Evolutionary conservation across 2,329 filamentous ascomycete species (phyloP).

Genomic region (Metarhizium rileyi): DNA sequence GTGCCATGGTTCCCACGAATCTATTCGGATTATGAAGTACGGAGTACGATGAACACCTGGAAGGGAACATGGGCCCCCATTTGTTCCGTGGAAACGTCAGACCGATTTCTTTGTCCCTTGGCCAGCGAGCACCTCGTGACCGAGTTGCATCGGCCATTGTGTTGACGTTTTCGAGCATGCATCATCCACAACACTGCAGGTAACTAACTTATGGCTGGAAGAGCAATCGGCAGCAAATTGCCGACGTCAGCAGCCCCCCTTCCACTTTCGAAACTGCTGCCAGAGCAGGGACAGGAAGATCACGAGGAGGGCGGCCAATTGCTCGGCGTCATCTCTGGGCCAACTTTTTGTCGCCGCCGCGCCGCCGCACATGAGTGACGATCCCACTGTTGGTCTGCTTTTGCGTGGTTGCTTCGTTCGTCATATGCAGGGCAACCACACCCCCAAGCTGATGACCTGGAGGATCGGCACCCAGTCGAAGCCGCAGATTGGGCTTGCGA

Average conservation of each 20-base stretch:
- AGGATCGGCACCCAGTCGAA: neutral
- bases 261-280: neutral
- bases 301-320: conserved; percentile 3
- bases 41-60: too few species aligned
- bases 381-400: neutral
- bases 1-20: neutral
- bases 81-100: neutral
- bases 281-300: neutral
- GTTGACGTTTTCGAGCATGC: neutral
- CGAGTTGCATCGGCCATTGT: neutral
- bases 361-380: neutral
- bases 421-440: neutral
- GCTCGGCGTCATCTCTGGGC: conserved; percentile 5
- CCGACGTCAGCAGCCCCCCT: neutral
- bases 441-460: neutral
- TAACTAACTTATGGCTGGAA: neutral
- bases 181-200: neutral
- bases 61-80: too few species aligned
- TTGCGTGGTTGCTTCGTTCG: neutral
- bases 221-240: conserved; percentile 1
- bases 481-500: neutral
- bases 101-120: neutral
- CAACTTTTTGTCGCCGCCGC: neutral
- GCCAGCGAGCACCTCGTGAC: neutral
- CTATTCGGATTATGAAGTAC: too few species aligned